These are phyloP conservation scores for Rhodotorula babjevae DNA, from an alignment of 768 basidiomycete species.

Conservation along the genomic window DNA sequence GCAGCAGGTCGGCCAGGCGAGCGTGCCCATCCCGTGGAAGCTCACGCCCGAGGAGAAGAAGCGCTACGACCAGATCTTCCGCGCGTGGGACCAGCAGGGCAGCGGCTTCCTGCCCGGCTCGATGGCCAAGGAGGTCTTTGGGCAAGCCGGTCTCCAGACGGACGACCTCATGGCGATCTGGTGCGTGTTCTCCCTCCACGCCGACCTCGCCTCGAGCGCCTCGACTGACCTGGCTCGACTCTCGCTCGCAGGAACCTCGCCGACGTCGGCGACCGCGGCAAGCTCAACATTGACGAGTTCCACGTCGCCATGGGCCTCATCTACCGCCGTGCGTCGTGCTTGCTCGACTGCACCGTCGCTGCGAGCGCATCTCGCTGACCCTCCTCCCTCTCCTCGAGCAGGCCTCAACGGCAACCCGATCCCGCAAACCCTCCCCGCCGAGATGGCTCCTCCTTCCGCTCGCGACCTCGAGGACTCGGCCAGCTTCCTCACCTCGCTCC, in stretches of 20 bases:
- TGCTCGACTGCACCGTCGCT: neutral
- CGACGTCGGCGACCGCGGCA: slow-evolving; percentile 88
- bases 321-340: slow-evolving; percentile 65
- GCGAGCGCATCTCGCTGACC: neutral
- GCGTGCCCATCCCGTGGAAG: slow-evolving; percentile 76
- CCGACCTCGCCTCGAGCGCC: neutral
- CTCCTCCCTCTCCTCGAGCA: slow-evolving; percentile 47
- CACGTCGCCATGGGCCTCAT: slow-evolving; percentile 98
- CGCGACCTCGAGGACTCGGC: slow-evolving; percentile 84
- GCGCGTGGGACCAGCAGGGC: slow-evolving; percentile 81
- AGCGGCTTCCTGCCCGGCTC: slow-evolving; percentile 80
- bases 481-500: slow-evolving; percentile 76
- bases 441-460: slow-evolving; percentile 86
- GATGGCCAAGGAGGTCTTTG: slow-evolving; percentile 86
- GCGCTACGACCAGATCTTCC: slow-evolving; percentile 90
- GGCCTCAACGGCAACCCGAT: slow-evolving; percentile 87
- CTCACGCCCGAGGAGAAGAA: slow-evolving; percentile 87
- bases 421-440: slow-evolving; percentile 77
- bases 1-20: slow-evolving; percentile 59
- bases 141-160: slow-evolving; percentile 79
- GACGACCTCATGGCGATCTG: slow-evolving; percentile 91
- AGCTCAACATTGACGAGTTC: slow-evolving; percentile 91
- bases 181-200: slow-evolving; percentile 52
- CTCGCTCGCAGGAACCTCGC: slow-evolving; percentile 67
- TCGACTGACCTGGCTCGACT: neutral